Percentiles rank a stretch among this genome's conserved stretches.
Conservation (phyloP, 1,284 basidiomycete genomes). For the Phellopilus nigrolimitatus region DNA sequence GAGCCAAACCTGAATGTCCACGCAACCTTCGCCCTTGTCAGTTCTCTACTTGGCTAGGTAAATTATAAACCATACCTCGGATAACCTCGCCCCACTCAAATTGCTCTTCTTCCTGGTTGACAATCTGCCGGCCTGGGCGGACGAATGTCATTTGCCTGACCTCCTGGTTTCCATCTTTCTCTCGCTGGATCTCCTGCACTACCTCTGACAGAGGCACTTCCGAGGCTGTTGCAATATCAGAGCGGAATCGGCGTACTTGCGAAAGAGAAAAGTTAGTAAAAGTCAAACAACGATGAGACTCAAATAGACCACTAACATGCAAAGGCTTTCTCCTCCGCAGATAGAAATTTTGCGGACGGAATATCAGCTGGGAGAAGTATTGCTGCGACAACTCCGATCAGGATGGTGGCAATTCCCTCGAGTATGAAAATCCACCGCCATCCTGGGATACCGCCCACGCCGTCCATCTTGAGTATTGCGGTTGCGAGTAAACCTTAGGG, state of each 20-base stretch:
- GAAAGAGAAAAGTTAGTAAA: too few relatives aligned
- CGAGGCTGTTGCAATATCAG: slow-evolving; percentile 26
- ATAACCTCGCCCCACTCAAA: slow-evolving; percentile 58
- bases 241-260: slow-evolving; percentile 40
- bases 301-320: slow-evolving; percentile 36
- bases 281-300: background rate
- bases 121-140: slow-evolving; percentile 12
- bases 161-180: slow-evolving; percentile 19
- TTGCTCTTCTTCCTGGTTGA: slow-evolving; percentile 40
- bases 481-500: slow-evolving; percentile 57
- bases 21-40: slow-evolving; percentile 33
- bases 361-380: slow-evolving; percentile 57
- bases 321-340: slow-evolving; percentile 53
- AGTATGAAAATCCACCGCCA: slow-evolving; percentile 69
- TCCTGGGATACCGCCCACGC: slow-evolving; percentile 47
- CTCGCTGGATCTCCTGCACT: slow-evolving; percentile 24
- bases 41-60: background rate
- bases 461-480: slow-evolving; percentile 56
- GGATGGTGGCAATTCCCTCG: slow-evolving; percentile 61
- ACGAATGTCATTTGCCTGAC: slow-evolving; percentile 4
- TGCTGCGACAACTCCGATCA: slow-evolving; percentile 48
- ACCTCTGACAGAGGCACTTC: slow-evolving; percentile 30
- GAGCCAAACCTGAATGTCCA: slow-evolving; percentile 55
- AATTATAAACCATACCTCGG: slow-evolving; percentile 37
- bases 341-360: slow-evolving; percentile 56